These are phyloP conservation scores for Boletus patriciae DNA, from an alignment of 768 basidiomycete species.

Conservation along the genomic window DNA sequence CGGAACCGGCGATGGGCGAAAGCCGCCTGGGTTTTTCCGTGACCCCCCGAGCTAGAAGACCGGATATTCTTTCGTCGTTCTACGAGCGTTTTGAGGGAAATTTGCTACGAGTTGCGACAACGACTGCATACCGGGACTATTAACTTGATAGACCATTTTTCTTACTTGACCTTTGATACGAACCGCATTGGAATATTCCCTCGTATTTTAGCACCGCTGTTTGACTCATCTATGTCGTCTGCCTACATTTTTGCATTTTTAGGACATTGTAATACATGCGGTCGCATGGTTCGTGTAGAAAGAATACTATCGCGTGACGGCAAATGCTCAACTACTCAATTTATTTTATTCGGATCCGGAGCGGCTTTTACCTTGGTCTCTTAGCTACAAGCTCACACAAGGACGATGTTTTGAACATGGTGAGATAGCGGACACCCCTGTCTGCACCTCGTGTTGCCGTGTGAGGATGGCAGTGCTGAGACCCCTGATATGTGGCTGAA, in stretches of 20 bases:
- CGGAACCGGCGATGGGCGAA: conserved; percentile 28
- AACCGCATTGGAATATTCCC: conserved; percentile 21
- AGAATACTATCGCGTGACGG: too few relatives aligned
- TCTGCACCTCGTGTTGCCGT: too few relatives aligned
- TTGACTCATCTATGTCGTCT: conserved; percentile 8
- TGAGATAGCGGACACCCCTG: too few relatives aligned
- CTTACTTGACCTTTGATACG: conserved; percentile 6
- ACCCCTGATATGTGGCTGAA: conserved; percentile 19
- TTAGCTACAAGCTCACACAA: too few relatives aligned
- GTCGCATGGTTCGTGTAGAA: not conserved
- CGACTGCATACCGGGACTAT: conserved; percentile 16
- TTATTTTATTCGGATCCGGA: too few relatives aligned
- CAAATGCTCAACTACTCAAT: too few relatives aligned
- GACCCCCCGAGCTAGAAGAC: conserved; percentile 40
- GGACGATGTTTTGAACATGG: too few relatives aligned
- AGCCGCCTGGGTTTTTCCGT: conserved; percentile 34
- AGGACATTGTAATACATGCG: conserved; percentile 25
- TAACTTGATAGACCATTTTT: conserved; percentile 21
- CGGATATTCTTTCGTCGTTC: not conserved
- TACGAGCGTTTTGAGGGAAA: not conserved
- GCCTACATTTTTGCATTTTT: conserved; percentile 7
- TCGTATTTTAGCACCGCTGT: conserved; percentile 18
- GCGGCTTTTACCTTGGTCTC: too few relatives aligned
- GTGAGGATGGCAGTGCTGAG: conserved; percentile 6
- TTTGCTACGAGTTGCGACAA: conserved; percentile 1